Conservation (phyloP, 306 rosid genomes). For the Sicyos edulis region DNA sequence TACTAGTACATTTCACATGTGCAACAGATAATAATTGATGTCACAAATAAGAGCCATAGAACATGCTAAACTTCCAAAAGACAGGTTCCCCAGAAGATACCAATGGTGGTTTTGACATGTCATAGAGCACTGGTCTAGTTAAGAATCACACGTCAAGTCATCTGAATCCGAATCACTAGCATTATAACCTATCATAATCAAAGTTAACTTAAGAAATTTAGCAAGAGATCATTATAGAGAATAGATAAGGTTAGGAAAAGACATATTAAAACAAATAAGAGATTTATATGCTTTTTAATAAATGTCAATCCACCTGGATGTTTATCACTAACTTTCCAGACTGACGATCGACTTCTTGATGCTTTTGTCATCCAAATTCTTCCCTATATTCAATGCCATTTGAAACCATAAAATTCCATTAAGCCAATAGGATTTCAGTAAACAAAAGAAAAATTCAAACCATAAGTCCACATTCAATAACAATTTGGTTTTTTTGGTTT, state of each 20-base stretch:
- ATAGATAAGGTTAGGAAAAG: neutral
- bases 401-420: neutral
- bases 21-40: neutral
- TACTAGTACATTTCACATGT: neutral
- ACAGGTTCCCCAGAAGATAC: neutral
- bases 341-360: constrained; percentile 71
- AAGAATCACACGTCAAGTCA: constrained; percentile 47
- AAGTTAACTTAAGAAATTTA: constrained; percentile 15
- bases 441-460: neutral
- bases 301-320: constrained; percentile 60
- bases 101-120: constrained; percentile 11
- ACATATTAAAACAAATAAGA: constrained; percentile 2
- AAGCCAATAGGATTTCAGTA: neutral
- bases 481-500: neutral
- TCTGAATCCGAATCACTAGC: constrained; percentile 97
- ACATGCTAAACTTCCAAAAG: neutral
- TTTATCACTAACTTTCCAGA: constrained; percentile 85
- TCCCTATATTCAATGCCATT: constrained; percentile 41
- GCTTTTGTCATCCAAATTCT: constrained; percentile 83
- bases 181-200: constrained; percentile 57
- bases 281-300: neutral
- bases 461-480: neutral
- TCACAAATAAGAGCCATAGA: constrained; percentile 3
- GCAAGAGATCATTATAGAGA: neutral
- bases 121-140: constrained; percentile 22